A percentile compares a stretch with the other conserved stretches of the same genome.
Conservation (phyloP, 768 basidiomycete genomes). For the Agaricus bisporus region DNA sequence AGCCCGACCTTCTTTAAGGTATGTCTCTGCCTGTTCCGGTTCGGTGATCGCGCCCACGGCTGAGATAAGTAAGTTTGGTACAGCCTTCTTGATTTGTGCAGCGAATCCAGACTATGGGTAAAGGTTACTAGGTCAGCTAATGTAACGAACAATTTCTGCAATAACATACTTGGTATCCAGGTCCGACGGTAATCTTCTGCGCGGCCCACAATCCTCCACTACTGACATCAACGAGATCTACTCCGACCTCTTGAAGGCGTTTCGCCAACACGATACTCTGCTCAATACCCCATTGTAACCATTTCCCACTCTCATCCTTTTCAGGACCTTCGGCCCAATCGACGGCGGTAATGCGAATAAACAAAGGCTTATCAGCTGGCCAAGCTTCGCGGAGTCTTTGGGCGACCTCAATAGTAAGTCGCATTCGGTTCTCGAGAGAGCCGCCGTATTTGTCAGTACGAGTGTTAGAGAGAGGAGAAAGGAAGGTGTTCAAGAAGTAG, state of each 20-base stretch:
- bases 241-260: conserved; percentile 51
- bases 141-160: background rate
- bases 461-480: conserved; percentile 17
- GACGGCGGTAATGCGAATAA: conserved; percentile 48
- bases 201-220: conserved; percentile 58
- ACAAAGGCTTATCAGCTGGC: conserved; percentile 6
- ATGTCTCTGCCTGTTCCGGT: conserved; percentile 44
- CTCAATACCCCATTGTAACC: conserved; percentile 71
- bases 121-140: conserved; percentile 38
- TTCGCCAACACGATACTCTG: conserved; percentile 58
- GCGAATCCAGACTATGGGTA: conserved; percentile 34
- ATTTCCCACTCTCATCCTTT: conserved; percentile 50
- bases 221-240: conserved; percentile 73
- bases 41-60: conserved; percentile 72
- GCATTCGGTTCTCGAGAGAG: conserved; percentile 1
- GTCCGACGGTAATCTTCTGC: conserved; percentile 51
- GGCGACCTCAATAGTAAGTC: background rate
- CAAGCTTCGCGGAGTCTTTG: conserved; percentile 3
- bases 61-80: conserved; percentile 50
- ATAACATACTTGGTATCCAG: conserved; percentile 53
- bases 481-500: conserved; percentile 61
- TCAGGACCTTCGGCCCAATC: conserved; percentile 61
- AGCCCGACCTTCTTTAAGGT: conserved; percentile 57
- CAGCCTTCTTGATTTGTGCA: conserved; percentile 53
- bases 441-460: conserved; percentile 5